Conservation (phyloP, 2,329 filamentous ascomycete species). For the Penicillium glabrum region DNA sequence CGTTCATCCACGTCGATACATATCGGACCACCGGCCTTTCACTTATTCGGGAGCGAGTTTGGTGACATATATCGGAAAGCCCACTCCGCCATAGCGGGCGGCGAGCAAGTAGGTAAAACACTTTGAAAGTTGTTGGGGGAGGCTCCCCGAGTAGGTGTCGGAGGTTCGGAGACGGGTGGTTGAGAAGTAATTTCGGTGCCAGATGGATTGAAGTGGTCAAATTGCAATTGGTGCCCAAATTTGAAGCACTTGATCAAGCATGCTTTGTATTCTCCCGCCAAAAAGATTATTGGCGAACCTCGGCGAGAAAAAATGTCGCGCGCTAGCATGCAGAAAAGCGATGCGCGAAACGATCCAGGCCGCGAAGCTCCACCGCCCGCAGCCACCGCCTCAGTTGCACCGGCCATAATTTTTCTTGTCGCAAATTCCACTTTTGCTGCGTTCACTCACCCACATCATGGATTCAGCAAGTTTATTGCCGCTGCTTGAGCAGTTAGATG, state of each 20-base stretch:
- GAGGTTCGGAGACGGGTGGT: background rate
- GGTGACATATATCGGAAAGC: slow-evolving; percentile 17
- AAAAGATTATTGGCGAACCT: background rate
- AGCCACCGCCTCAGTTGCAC: slow-evolving; percentile 18
- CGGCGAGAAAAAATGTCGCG: background rate
- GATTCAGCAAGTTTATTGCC: slow-evolving; percentile 61
- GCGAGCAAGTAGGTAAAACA: slow-evolving; percentile 35
- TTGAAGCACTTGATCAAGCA: background rate
- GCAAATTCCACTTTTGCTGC: slow-evolving; percentile 7
- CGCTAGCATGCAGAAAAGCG: background rate
- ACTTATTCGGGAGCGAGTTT: slow-evolving; percentile 1
- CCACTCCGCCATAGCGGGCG: slow-evolving; percentile 34
- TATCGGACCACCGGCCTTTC: slow-evolving; percentile 10
- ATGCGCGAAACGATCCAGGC: slow-evolving; percentile 11
- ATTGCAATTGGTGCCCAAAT: background rate
- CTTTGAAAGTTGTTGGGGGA: slow-evolving; percentile 26
- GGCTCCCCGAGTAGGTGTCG: slow-evolving; percentile 10
- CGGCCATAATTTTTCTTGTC: slow-evolving; percentile 21
- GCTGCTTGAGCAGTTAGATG: slow-evolving; percentile 71
- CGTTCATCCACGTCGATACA: slow-evolving; percentile 30
- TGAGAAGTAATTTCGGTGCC: background rate
- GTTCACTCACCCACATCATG: slow-evolving; percentile 40
- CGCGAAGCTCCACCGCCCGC: slow-evolving; percentile 16
- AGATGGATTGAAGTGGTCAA: background rate
- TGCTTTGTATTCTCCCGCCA: background rate